Evolutionary conservation across 352 stramenopile genomes (phyloP).

Genomic region (Phytophthora boehmeriae): DNA sequence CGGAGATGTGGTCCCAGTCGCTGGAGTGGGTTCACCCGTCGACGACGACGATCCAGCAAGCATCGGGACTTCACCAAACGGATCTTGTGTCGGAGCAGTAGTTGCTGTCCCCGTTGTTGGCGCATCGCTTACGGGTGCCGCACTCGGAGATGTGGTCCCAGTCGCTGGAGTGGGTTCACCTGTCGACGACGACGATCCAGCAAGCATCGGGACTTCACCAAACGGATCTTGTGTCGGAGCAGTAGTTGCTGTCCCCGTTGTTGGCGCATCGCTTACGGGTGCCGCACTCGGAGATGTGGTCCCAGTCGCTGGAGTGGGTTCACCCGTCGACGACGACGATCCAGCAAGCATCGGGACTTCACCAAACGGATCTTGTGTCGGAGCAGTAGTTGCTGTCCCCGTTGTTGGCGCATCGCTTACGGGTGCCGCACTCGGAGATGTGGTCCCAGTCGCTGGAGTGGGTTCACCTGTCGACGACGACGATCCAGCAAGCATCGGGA

Average conservation of each 20-base stretch:
- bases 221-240: too few relatives aligned
- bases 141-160: not conserved
- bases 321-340: slow-evolving; percentile 1
- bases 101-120: slow-evolving; percentile 1
- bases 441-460: not conserved
- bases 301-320: slow-evolving; percentile 6
- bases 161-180: not conserved
- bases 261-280: slow-evolving; percentile 12
- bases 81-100: slow-evolving; percentile 1
- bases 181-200: too few relatives aligned
- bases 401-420: too few relatives aligned
- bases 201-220: too few relatives aligned
- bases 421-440: too few relatives aligned
- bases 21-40: too few relatives aligned
- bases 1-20: too few relatives aligned
- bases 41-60: too few relatives aligned
- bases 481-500: not conserved
- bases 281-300: slow-evolving; percentile 6
- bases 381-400: too few relatives aligned
- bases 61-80: too few relatives aligned
- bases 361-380: too few relatives aligned
- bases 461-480: not conserved
- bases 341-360: too few relatives aligned
- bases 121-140: not conserved
- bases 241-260: slow-evolving; percentile 4